Conservation (phyloP, 1,284 basidiomycete species). For the Coriolopsis trogii region DNA sequence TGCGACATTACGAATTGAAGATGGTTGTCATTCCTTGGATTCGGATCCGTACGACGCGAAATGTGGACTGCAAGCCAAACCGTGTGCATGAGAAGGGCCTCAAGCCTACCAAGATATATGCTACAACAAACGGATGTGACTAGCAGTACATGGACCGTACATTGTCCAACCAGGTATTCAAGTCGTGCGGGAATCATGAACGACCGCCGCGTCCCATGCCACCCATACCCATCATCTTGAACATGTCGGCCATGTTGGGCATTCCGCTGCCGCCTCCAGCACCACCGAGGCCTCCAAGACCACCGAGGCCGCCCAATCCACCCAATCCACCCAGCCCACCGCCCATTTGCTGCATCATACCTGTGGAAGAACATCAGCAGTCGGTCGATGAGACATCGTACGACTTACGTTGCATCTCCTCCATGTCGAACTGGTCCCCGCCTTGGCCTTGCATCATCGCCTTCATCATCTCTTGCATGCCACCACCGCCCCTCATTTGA, state of each 20-base stretch:
- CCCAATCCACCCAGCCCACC: conserved; percentile 62
- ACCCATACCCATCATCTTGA: conserved; percentile 87
- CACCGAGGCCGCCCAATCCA: conserved; percentile 54
- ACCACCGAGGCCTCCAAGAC: conserved; percentile 50
- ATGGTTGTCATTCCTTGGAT: conserved; percentile 16
- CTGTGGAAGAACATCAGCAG: too few relatives aligned
- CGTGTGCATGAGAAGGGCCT: too few relatives aligned
- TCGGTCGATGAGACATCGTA: conserved; percentile 7
- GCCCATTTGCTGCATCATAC: conserved; percentile 90
- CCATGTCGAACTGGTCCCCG: conserved; percentile 81
- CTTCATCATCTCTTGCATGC: conserved; percentile 96
- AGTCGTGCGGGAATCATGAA: conserved; percentile 13
- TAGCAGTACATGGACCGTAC: conserved; percentile 23
- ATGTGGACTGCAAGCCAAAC: too few relatives aligned
- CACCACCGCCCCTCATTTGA: conserved; percentile 80
- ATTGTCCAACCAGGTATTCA: conserved; percentile 21
- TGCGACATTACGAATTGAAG: conserved; percentile 22
- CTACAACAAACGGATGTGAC: conserved; percentile 19
- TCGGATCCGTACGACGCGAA: not conserved
- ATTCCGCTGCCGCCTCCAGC: conserved; percentile 46
- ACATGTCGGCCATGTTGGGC: conserved; percentile 74
- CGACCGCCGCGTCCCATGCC: conserved; percentile 31
- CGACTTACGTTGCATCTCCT: conserved; percentile 80
- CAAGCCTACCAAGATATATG: conserved; percentile 17
- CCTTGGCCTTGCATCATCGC: conserved; percentile 93